Evolutionary conservation across 2,329 filamentous ascomycete species (phyloP).

Genomic region (Chaetothyriales sp.): DNA sequence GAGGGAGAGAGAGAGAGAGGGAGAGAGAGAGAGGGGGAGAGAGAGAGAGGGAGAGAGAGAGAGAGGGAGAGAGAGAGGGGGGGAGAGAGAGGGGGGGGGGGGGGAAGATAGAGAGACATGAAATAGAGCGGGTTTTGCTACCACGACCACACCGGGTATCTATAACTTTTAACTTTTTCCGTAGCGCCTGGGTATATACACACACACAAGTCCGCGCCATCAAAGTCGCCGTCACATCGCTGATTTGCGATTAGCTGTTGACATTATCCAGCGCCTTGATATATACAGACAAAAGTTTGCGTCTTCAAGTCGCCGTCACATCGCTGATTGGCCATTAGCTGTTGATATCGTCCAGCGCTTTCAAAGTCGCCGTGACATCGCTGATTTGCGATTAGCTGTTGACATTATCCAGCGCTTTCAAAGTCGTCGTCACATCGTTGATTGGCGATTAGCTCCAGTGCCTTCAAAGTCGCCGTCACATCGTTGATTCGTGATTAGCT

Average conservation of each 20-base stretch:
- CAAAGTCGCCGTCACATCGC: not conserved
- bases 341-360: too few species aligned
- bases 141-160: not conserved
- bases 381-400: constrained; percentile 21
- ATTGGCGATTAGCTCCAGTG: constrained; percentile 23
- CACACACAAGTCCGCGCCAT: not conserved
- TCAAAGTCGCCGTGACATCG: not conserved
- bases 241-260: constrained; percentile 21
- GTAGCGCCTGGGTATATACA: not conserved
- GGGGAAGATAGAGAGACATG: not conserved
- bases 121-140: not conserved
- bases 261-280: constrained; percentile 29
- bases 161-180: not conserved
- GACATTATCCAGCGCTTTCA: constrained; percentile 32
- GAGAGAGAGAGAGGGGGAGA: not conserved
- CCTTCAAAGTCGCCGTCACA: not conserved
- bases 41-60: not conserved
- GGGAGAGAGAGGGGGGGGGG: not conserved
- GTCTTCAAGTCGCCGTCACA: too few species aligned
- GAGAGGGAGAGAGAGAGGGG: not conserved
- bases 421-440: not conserved
- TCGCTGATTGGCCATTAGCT: too few species aligned
- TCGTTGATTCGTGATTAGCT: constrained; percentile 20
- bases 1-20: not conserved
- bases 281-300: not conserved